phyloP scores from a whole-genome alignment of 345 rosid species.

The Adansonia digitata region DNA sequence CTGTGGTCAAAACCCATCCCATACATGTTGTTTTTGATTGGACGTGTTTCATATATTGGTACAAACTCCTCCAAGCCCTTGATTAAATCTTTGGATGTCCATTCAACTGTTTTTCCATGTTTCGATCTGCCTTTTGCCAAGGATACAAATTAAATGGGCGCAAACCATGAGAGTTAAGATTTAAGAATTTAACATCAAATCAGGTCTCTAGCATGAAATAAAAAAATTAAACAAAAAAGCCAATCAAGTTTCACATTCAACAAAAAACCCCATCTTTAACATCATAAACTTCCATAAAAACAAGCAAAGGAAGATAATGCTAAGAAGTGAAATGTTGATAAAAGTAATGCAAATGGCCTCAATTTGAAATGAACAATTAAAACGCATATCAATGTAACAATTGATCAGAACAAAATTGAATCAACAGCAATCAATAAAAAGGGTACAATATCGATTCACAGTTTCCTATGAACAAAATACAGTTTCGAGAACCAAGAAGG shows the following conservation, averaged over 20 bases:
- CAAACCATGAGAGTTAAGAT: constrained; percentile 22
- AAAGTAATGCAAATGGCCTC: background rate
- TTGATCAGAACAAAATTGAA: background rate
- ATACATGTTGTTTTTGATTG: constrained; percentile 83
- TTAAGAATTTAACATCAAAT: background rate
- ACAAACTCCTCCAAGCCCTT: constrained; percentile 92
- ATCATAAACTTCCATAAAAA: background rate
- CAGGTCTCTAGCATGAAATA: background rate
- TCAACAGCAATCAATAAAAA: background rate
- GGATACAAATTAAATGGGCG: constrained; percentile 47
- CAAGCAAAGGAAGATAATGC: background rate
- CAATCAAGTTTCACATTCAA: background rate
- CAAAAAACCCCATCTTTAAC: background rate
- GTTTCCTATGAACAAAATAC: background rate
- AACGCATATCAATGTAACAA: background rate
- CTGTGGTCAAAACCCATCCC: constrained; percentile 99
- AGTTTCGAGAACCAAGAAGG: background rate
- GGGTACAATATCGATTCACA: background rate
- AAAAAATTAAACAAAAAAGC: background rate
- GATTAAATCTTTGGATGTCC: constrained; percentile 91
- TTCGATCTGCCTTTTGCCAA: constrained; percentile 99
- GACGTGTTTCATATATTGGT: constrained; percentile 87
- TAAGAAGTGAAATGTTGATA: background rate
- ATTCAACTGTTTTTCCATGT: constrained; percentile 88
- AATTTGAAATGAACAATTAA: background rate